These are phyloP conservation scores for Pichia sp. DNA, from an alignment of 1,139 yeast species.

Conservation along the genomic window DNA sequence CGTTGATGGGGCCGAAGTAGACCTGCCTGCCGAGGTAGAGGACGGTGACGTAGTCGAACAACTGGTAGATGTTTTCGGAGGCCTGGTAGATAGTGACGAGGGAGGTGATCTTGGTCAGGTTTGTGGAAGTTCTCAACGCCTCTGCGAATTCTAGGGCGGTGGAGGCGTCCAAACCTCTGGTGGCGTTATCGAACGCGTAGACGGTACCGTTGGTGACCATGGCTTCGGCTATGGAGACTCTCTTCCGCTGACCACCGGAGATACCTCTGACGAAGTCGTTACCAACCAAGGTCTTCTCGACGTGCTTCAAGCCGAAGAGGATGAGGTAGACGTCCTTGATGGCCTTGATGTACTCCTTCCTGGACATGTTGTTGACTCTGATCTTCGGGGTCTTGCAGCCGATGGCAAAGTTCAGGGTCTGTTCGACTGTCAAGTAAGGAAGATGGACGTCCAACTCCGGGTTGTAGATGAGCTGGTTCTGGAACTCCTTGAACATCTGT, in stretches of 20 bases:
- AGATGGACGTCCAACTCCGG: conserved; percentile 45
- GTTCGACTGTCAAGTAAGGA: conserved; percentile 42
- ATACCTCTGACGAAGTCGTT: conserved; percentile 71
- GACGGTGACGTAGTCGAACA: conserved; percentile 70
- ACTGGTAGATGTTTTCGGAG: conserved; percentile 70
- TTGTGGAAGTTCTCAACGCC: conserved; percentile 63
- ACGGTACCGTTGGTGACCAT: conserved; percentile 54
- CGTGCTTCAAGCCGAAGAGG: conserved; percentile 46
- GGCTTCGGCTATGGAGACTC: conserved; percentile 73
- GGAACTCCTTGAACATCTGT: conserved; percentile 50
- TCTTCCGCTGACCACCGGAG: conserved; percentile 79
- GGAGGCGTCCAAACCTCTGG: conserved; percentile 75
- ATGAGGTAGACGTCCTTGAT: conserved; percentile 49
- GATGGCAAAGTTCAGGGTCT: conserved; percentile 43
- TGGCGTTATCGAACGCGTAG: conserved; percentile 72
- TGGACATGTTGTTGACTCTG: conserved; percentile 36
- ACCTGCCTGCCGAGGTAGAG: conserved; percentile 77
- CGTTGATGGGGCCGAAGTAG: conserved; percentile 59
- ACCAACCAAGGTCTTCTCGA: conserved; percentile 66
- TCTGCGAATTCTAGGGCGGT: conserved; percentile 72
- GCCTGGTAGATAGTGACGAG: conserved; percentile 81
- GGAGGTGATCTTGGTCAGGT: conserved; percentile 56
- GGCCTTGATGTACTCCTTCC: conserved; percentile 38
- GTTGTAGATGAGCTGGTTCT: conserved; percentile 41
- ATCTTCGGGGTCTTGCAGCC: conserved; percentile 42